Conservation (phyloP, 2,329 filamentous ascomycete species). For the Aureobasidium namibiae region DNA sequence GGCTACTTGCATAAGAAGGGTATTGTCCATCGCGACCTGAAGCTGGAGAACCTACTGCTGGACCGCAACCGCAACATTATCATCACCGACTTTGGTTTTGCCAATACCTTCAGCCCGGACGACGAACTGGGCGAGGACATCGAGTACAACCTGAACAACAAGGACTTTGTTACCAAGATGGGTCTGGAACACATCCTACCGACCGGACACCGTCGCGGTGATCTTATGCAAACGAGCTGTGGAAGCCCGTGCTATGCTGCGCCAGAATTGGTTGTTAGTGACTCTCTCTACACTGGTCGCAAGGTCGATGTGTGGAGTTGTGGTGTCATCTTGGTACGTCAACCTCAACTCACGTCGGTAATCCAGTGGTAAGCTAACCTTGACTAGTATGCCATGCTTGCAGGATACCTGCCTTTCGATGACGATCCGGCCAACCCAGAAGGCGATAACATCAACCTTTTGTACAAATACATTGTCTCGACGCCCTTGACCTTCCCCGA, state of each 20-base stretch:
- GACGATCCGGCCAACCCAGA: constrained; percentile 97
- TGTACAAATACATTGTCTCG: constrained; percentile 98
- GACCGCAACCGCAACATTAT: constrained; percentile 98
- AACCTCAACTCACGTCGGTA: constrained; percentile 17
- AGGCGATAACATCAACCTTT: constrained; percentile 95
- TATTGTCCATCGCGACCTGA: constrained; percentile 94
- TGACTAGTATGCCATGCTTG: constrained; percentile 92
- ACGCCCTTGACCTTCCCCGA: constrained; percentile 96
- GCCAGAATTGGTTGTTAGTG: constrained; percentile 92
- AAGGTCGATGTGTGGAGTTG: constrained; percentile 99
- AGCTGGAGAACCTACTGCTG: constrained; percentile 88
- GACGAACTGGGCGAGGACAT: constrained; percentile 88
- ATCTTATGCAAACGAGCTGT: constrained; percentile 98
- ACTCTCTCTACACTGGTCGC: constrained; percentile 90
- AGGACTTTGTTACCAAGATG: constrained; percentile 77
- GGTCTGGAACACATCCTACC: constrained; percentile 64
- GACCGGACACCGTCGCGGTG: constrained; percentile 73
- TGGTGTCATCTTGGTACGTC: constrained; percentile 85
- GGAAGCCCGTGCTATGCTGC: constrained; percentile 97
- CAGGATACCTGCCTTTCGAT: constrained; percentile 94
- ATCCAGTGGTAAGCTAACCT: constrained; percentile 3
- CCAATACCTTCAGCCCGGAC: constrained; percentile 86
- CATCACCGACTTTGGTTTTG: constrained; percentile 98
- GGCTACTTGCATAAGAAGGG: constrained; percentile 98
- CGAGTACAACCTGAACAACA: constrained; percentile 76